Evolutionary conservation across 768 basidiomycete genomes (phyloP), one percentile per base, ranked within the genome.

Genomic region (Kwoniella europaea): DNA sequence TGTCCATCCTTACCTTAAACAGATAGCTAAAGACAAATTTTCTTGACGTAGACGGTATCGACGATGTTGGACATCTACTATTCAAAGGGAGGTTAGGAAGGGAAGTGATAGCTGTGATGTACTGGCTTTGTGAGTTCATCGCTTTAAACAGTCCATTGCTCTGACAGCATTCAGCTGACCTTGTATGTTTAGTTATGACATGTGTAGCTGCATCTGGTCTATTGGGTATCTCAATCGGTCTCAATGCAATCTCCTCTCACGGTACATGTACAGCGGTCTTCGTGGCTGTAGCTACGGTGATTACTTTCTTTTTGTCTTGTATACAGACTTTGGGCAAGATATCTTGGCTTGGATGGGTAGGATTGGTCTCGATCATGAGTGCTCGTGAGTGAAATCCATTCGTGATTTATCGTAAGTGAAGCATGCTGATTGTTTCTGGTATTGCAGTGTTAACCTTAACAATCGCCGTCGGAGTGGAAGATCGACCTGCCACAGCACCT

Each of bases 231-330:
- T 79, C 80, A 1, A 82, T 80, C 66, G 78, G 82, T 0, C 66
- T 83, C 53, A 83, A 83, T 72, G 78, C 82, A 22, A 72, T 84
- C 20, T 76, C 80, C 12, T 54, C 64, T 7, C 82, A 84, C 70
- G 82, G 75, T 7, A 80, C 83, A 6, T 85, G 84, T 70, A 84
- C 83, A 3, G 82, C 81, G 58, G 82, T 80, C 44, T 85, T 80
- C 12, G 82, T 82, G 15, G 81, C 72, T 6, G 77, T 84, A 58
- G 77, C 74, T 20, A 75, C 79, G 2, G 50, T 83, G 74, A 59
- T 79, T 20, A 67, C 67, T 46, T 69, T 72, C 69, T 64, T 74
- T 55, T 43, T 81, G 56, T 71, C 81, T 10, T 74, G 76, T 15
- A 71, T 82, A 20, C 80, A 76, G n/a, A 82, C 83, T 1, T 76